Evolutionary conservation across 257 asterid species (phyloP).

Genomic region (Solanum neorickii): DNA sequence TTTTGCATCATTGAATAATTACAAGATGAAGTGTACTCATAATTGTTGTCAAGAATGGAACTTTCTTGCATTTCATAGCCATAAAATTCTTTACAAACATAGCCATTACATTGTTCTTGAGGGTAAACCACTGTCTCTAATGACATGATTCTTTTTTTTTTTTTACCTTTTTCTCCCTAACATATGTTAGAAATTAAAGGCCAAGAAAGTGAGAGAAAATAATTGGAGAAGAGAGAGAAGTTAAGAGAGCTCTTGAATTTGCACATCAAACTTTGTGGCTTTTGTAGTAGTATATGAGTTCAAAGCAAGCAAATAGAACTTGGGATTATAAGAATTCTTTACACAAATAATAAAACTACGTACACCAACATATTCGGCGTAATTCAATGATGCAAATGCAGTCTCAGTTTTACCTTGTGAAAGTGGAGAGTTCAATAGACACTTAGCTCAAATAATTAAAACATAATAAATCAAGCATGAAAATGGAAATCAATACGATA

Average conservation of each 20-base stretch:
- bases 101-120: slow-evolving; percentile 11
- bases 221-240: neutral
- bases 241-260: neutral
- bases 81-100: slow-evolving; percentile 15
- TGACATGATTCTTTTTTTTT: slow-evolving; percentile 5
- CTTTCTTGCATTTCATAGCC: slow-evolving; percentile 5
- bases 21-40: slow-evolving; percentile 4
- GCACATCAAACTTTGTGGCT: neutral
- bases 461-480: neutral
- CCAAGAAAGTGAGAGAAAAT: neutral
- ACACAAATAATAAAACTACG: neutral
- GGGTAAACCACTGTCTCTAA: slow-evolving; percentile 20
- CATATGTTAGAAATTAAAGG: neutral
- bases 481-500: neutral
- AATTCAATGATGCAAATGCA: neutral
- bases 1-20: neutral
- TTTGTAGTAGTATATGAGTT: neutral
- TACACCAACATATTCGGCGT: neutral
- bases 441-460: neutral
- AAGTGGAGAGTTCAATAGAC: neutral
- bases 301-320: neutral
- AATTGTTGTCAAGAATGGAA: neutral
- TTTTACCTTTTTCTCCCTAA: neutral
- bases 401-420: too few relatives aligned
- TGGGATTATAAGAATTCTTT: neutral